Evolutionary conservation across 2,329 filamentous ascomycete species (phyloP), one percentile per base, ranked within the genome.

Genomic region (Aschersonia sp.): DNA sequence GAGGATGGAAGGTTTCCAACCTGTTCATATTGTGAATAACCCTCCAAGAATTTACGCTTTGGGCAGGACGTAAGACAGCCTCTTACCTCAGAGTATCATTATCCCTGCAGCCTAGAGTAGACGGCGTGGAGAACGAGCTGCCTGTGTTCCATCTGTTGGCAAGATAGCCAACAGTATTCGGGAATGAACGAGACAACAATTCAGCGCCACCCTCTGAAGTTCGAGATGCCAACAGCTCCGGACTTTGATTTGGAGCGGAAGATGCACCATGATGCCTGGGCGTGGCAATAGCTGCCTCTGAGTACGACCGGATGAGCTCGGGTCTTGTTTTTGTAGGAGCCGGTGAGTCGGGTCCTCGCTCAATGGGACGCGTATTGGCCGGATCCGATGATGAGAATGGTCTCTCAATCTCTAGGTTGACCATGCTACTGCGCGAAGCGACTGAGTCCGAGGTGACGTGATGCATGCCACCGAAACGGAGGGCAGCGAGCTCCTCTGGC

Each of bases 401-500:
- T 47, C 51, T 55, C 45, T 62, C 59, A 47, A 54, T 29, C n/a
- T 47, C 47, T 6, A 48, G 50, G 50, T 58, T 55, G 50, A 54
- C 50, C 44, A 59, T 52, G 47, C 54, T 54, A 41, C 52, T 52
- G 43, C 53, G 57, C 41, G 60, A 56, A 42, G 61, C 57, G 39
- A 58, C 53, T 32, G 67, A 61, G 49, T 75, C 71, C 32, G 71
- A 69, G 5, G 72, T 69, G 11, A 76, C 61, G 35, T 71, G 65
- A 53, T 73, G 68, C 61, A 77, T 68, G 54, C 69, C 71, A 44
- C 76, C 69, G 58, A 75, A 71, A 58, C 74, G 66, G 55, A 81
- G 66, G 49, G 76, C 74, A 52, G 74, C 79, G 47, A 90, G 75
- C 61, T 92, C 87, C 62, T 88, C 81, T 8, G 83, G 77, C 31